Evolutionary conservation across 768 basidiomycete species (phyloP).

Genomic region (Suillus hirtellus): DNA sequence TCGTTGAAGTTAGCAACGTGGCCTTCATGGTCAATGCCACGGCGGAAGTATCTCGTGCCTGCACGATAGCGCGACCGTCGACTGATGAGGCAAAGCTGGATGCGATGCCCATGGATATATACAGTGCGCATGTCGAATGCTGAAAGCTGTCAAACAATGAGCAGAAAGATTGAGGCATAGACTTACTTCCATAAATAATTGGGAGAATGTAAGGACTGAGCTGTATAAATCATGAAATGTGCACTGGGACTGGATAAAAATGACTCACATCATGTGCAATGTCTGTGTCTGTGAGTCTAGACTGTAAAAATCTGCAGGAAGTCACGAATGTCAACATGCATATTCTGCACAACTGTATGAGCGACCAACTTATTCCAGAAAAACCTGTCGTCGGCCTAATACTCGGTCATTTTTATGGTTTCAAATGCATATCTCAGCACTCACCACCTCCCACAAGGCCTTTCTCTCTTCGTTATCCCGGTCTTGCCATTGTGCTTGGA

Average conservation of each 20-base stretch:
- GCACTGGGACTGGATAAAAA: not conserved
- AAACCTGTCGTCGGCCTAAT: constrained; percentile 90
- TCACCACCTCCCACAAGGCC: constrained; percentile 77
- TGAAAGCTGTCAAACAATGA: constrained; percentile 32
- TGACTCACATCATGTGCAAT: constrained; percentile 64
- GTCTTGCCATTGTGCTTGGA: constrained; percentile 79
- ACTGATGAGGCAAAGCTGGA: constrained; percentile 87
- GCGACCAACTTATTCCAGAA: constrained; percentile 88
- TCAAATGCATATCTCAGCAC: constrained; percentile 25
- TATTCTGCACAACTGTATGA: not conserved
- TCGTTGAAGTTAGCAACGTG: constrained; percentile 98
- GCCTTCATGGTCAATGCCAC: constrained; percentile 87
- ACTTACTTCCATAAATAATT: constrained; percentile 91
- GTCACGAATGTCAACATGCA: constrained; percentile 12
- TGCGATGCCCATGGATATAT: constrained; percentile 71
- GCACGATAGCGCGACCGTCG: constrained; percentile 93
- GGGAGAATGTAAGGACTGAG: constrained; percentile 89
- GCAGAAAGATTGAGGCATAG: not conserved
- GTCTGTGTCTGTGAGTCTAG: constrained; percentile 58
- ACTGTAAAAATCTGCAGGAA: constrained; percentile 49
- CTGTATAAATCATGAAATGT: constrained; percentile 42
- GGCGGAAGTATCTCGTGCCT: constrained; percentile 95
- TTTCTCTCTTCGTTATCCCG: constrained; percentile 51
- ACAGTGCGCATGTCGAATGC: constrained; percentile 84
- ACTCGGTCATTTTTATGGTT: constrained; percentile 15